A percentile compares a stretch with the other conserved stretches of the same genome.
Evolutionary conservation across 306 rosid species (phyloP).

Genomic region (Trifolium repens): DNA sequence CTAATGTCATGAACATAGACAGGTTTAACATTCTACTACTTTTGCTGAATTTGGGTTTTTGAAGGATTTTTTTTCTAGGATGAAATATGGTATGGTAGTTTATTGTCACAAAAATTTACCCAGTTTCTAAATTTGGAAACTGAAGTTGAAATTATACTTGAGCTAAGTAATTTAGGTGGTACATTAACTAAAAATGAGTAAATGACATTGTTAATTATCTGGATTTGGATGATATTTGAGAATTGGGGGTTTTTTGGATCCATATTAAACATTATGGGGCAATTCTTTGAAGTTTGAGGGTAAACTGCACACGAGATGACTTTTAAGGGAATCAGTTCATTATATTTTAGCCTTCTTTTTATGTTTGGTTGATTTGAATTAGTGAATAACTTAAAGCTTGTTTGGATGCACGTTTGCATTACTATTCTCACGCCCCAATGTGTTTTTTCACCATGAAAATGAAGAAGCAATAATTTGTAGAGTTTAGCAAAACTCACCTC

Average conservation of each 20-base stretch:
- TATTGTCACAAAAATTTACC: background rate
- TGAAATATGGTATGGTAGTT: background rate
- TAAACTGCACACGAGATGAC: background rate
- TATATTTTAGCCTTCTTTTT: conserved; percentile 2
- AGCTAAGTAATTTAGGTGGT: background rate
- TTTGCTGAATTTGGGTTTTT: background rate
- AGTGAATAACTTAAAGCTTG: background rate
- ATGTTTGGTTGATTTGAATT: conserved; percentile 3
- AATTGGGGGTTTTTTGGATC: background rate
- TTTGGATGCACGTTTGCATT: too few species aligned
- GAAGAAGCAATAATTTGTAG: too few species aligned
- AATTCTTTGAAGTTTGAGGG: background rate
- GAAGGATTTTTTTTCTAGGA: background rate
- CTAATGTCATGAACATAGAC: conserved; percentile 37
- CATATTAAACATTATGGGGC: background rate
- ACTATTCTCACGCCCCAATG: too few species aligned
- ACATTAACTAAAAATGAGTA: background rate
- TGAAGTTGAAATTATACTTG: background rate
- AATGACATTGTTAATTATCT: background rate
- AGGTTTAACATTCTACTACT: conserved; percentile 35
- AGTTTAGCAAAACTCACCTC: too few species aligned
- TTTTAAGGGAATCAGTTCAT: background rate
- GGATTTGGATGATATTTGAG: background rate
- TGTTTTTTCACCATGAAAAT: too few species aligned
- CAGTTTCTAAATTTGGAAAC: background rate